phyloP scores from a whole-genome alignment of 139 green algal species.

The Chlamydomonas asymmetrica region DNA sequence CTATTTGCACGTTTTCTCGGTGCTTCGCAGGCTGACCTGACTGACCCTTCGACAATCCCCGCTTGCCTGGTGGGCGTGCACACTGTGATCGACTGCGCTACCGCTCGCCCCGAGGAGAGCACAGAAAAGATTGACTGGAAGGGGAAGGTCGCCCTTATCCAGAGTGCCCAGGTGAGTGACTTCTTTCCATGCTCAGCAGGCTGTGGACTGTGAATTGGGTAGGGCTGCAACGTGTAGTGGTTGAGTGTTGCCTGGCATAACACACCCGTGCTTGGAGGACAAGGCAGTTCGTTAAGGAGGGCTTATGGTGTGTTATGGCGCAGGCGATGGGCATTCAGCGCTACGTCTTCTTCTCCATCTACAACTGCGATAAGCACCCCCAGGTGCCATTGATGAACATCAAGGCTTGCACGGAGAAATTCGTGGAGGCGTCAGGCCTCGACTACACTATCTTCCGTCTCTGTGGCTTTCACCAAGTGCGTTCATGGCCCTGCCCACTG shows the following conservation, averaged over 20 bases:
- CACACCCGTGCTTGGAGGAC: too few relatives aligned
- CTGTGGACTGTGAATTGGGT: too few relatives aligned
- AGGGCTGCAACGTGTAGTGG: neutral
- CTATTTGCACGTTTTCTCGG: too few relatives aligned
- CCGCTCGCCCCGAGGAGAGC: slow-evolving; percentile 93
- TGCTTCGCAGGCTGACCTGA: slow-evolving; percentile 83
- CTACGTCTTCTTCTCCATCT: slow-evolving; percentile 98
- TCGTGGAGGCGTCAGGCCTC: slow-evolving; percentile 77
- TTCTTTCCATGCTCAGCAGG: too few relatives aligned
- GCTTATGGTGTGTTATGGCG: too few relatives aligned
- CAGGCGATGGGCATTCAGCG: slow-evolving; percentile 97
- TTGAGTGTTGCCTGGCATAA: neutral
- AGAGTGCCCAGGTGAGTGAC: slow-evolving; percentile 80
- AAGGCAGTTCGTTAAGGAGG: too few relatives aligned
- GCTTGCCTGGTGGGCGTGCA: slow-evolving; percentile 95
- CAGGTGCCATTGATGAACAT: slow-evolving; percentile 91
- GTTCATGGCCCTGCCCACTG: too few relatives aligned
- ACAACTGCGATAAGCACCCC: slow-evolving; percentile 92
- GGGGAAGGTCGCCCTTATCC: slow-evolving; percentile 97
- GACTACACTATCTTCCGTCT: slow-evolving; percentile 94
- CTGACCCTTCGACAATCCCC: slow-evolving; percentile 88
- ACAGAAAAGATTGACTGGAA: slow-evolving; percentile 95
- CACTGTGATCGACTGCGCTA: slow-evolving; percentile 97
- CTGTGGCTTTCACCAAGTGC: slow-evolving; percentile 95
- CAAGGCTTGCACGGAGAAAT: slow-evolving; percentile 94